These are phyloP conservation scores for Mortierella polycephala DNA, from an alignment of 371 early-diverging fungal genomes.

Conservation along the genomic window DNA sequence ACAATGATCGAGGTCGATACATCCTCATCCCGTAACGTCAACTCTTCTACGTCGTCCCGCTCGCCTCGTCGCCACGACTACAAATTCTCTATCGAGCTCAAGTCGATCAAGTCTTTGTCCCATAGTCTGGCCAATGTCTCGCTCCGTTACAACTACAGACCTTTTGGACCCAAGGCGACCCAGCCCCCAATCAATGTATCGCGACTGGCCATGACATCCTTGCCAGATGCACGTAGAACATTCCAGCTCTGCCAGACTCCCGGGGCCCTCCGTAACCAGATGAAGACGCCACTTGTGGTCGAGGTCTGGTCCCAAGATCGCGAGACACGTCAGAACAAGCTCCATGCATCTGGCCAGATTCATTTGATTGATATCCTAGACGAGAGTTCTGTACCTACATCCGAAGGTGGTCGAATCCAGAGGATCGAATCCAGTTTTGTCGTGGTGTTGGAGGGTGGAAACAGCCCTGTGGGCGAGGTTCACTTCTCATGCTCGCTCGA, in stretches of 20 bases:
- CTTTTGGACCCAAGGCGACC: constrained; percentile 51
- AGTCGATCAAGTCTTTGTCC: constrained; percentile 37
- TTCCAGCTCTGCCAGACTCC: constrained; percentile 54
- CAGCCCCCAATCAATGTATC: constrained; percentile 45
- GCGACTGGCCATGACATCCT: constrained; percentile 16
- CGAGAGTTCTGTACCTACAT: constrained; percentile 15
- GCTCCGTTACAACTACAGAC: constrained; percentile 50
- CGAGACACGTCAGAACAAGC: constrained; percentile 33
- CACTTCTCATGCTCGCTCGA: constrained; percentile 48
- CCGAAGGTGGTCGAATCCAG: constrained; percentile 40
- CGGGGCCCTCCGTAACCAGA: constrained; percentile 41
- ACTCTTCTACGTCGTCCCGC: constrained; percentile 34
- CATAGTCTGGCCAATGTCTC: constrained; percentile 37
- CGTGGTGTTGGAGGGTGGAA: constrained; percentile 25
- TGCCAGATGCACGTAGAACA: constrained; percentile 46
- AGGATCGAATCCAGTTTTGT: constrained; percentile 32
- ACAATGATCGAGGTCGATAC: constrained; percentile 41
- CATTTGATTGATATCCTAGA: constrained; percentile 40
- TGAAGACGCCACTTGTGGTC: constrained; percentile 46
- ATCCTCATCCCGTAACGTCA: constrained; percentile 19
- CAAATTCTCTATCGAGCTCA: constrained; percentile 53
- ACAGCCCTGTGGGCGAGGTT: constrained; percentile 38
- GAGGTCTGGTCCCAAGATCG: constrained; percentile 52
- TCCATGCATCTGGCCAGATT: constrained; percentile 48
- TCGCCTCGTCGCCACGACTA: constrained; percentile 49